Evolutionary conservation across 352 stramenopile species (phyloP).

Genomic region (Globisporangium mamillatum): DNA sequence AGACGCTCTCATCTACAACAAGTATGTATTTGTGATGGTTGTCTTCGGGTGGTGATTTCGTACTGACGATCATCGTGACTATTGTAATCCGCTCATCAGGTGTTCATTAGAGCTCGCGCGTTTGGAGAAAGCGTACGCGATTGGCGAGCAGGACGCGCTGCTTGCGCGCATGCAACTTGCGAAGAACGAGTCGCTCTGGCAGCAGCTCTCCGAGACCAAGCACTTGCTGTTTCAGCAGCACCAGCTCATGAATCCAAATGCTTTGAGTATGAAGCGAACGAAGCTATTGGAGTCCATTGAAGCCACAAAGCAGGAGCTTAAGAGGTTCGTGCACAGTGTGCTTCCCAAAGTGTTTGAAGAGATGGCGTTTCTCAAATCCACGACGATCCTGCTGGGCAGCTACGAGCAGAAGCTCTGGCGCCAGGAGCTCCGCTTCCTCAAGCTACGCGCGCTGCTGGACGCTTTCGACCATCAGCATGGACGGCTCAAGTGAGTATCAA

Average conservation of each 20-base stretch:
- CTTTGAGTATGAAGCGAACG: slow-evolving; percentile 9
- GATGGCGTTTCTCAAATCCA: slow-evolving; percentile 38
- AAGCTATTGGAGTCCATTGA: slow-evolving; percentile 19
- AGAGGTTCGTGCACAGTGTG: slow-evolving; percentile 20
- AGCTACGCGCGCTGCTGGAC: slow-evolving; percentile 28
- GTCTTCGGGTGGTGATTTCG: not conserved
- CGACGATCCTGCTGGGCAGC: slow-evolving; percentile 35
- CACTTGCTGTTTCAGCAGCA: slow-evolving; percentile 32
- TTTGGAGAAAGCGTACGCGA: slow-evolving; percentile 30
- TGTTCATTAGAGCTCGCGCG: slow-evolving; percentile 37
- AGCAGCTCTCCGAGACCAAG: slow-evolving; percentile 18
- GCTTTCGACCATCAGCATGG: slow-evolving; percentile 37
- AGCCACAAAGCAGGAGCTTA: slow-evolving; percentile 23
- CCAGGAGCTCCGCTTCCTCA: slow-evolving; percentile 38
- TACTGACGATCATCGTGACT: not conserved
- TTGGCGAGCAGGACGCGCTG: slow-evolving; percentile 33
- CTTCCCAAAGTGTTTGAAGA: slow-evolving; percentile 26
- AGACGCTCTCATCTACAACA: slow-evolving; percentile 43
- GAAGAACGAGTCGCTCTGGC: slow-evolving; percentile 19
- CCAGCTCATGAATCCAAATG: slow-evolving; percentile 33
- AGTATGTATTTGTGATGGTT: slow-evolving; percentile 15
- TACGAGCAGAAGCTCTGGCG: slow-evolving; percentile 51
- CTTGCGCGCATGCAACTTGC: slow-evolving; percentile 31
- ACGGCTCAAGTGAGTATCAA: slow-evolving; percentile 26
- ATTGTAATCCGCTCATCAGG: slow-evolving; percentile 16